phyloP scores from a whole-genome alignment of 768 basidiomycete species.

The Phallus indusiatus region DNA sequence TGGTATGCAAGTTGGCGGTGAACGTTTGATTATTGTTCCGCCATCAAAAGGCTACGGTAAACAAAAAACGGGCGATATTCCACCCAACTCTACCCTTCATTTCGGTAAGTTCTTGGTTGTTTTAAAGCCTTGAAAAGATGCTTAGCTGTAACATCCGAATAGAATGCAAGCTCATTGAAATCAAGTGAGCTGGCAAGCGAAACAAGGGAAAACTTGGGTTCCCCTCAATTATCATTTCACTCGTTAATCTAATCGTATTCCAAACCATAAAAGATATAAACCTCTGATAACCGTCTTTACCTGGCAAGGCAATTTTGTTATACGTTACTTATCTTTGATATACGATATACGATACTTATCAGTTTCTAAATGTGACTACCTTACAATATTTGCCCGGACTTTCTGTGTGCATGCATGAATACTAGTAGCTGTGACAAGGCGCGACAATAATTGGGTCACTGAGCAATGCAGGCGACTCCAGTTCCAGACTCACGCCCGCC shows the following conservation, averaged over 20 bases:
- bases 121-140: conserved; percentile 3
- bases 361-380: too few species aligned
- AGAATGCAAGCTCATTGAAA: conserved; percentile 67
- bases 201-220: background rate
- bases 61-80: conserved; percentile 51
- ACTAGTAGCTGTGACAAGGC: too few species aligned
- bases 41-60: conserved; percentile 64
- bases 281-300: too few species aligned
- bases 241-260: too few species aligned
- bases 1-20: conserved; percentile 89
- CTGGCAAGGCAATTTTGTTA: too few species aligned
- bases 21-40: conserved; percentile 72
- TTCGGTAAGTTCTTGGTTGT: conserved; percentile 50
- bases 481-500: background rate
- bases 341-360: too few species aligned
- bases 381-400: too few species aligned
- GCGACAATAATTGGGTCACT: too few species aligned
- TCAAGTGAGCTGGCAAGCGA: conserved; percentile 33
- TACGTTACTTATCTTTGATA: too few species aligned
- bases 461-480: background rate
- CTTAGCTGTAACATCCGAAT: conserved; percentile 9
- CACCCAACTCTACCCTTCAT: conserved; percentile 67
- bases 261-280: too few species aligned
- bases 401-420: too few species aligned
- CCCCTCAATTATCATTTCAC: too few species aligned